phyloP scores from a whole-genome alignment of 2,329 filamentous ascomycete species.

The Aspergillus aculeatinus region DNA sequence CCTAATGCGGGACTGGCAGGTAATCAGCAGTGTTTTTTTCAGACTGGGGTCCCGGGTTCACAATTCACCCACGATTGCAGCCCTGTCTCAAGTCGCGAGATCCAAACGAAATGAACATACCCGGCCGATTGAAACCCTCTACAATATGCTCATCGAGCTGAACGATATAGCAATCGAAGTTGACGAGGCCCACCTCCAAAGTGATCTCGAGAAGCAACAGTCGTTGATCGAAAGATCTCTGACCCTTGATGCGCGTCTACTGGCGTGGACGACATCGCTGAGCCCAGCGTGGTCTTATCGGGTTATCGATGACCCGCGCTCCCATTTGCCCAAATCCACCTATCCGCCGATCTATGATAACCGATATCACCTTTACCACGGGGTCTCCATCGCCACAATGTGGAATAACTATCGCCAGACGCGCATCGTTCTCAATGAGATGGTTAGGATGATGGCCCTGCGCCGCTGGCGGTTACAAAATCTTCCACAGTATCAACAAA shows the following conservation, averaged over 20 bases:
- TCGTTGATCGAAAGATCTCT: background rate
- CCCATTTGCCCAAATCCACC: background rate
- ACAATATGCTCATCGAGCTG: conserved; percentile 1
- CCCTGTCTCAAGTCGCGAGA: background rate
- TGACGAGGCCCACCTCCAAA: background rate
- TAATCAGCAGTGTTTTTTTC: conserved; percentile 5
- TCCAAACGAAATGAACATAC: background rate
- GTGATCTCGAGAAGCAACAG: background rate
- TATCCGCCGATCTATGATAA: background rate
- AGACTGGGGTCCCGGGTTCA: background rate
- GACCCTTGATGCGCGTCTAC: no score
- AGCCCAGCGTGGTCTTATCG: background rate
- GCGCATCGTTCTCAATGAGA: conserved; percentile 5
- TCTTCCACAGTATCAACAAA: background rate
- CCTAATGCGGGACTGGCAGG: background rate
- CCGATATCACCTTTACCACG: background rate
- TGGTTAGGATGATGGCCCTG: background rate
- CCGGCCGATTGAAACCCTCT: conserved; percentile 1
- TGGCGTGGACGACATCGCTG: background rate
- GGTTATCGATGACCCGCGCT: background rate
- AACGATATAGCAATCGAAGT: conserved; percentile 3
- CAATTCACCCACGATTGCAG: conserved; percentile 2
- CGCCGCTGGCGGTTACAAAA: background rate
- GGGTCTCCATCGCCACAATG: background rate
- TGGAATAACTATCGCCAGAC: conserved; percentile 7